Evolutionary conservation across 2,329 filamentous ascomycete species (phyloP), one percentile per base, ranked within the genome.

Genomic region (Sporothrix euskadiensis): DNA sequence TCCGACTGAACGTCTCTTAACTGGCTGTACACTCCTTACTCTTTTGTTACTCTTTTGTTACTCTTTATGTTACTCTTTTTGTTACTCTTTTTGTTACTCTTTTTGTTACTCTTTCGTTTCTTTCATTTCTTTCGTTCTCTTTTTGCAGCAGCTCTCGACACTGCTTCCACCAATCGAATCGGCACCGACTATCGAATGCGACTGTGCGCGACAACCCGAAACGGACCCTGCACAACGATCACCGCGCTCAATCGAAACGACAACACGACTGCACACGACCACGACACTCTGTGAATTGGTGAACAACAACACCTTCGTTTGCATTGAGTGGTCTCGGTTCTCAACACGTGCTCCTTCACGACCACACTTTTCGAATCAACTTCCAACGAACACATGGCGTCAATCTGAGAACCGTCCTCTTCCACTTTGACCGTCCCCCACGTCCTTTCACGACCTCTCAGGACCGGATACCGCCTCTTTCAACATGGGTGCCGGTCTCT

Each of bases 401-500:
- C 22, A 22, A 9, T 7, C 6, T 66, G 10, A 47, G n/a, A 30
- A 8, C 10, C 61, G 22, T 19, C 10, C 7, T 8, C 16, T 7
- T 41, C 32, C 32, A 4, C 32, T 61, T 16, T 3, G 39, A 47
- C 39, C 44, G 22, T 22, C 26, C 39, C n/a, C 61, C 26, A 26
- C n/a, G 16, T 47, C 41, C 41, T 12, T 49, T 14, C 44, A 49
- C 44, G 44, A 49, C 32, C 30, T 39, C 16, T 16, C 30, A 19
- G 19, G 59, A 41, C 59, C n/a, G 59, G 39, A 26, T 26, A 44
- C 59, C 35, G 59, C 35, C 7, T 4, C 8, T 7, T 22, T 49
- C 49, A 32, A 12, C 61, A 74, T 74, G 71, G 66, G 22, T n/a
- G 66, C 66, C 9, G 41, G 68, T 41, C 59, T 77, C 57, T 77